Evolutionary conservation across 805 yeast species (phyloP).

Genomic region (Saccharomycopsis sp.): DNA sequence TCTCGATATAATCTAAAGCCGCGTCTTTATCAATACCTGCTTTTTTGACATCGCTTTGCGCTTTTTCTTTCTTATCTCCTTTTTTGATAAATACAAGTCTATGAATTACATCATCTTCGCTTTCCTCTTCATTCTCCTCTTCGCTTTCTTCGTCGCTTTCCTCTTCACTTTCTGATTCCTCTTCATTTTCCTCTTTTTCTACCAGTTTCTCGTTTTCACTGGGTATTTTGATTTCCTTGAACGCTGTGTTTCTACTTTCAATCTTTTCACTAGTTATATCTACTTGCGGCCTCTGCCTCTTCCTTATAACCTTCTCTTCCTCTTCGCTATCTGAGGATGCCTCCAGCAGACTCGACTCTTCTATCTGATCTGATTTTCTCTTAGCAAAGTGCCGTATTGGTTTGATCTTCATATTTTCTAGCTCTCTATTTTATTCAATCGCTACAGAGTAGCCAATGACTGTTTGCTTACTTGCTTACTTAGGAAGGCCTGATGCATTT

Average conservation of each 20-base stretch:
- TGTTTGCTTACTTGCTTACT: neutral
- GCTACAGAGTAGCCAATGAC: neutral
- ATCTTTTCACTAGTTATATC: neutral
- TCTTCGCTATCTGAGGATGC: neutral
- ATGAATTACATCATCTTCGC: slow-evolving; percentile 25
- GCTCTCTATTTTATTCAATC: neutral
- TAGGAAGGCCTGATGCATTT: neutral
- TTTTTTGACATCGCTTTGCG: slow-evolving; percentile 26
- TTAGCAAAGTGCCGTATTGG: slow-evolving; percentile 6
- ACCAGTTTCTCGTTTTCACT: slow-evolving; percentile 19
- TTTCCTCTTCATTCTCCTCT: slow-evolving; percentile 30
- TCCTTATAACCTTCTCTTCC: neutral
- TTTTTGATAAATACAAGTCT: slow-evolving; percentile 32
- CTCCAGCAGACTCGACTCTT: neutral
- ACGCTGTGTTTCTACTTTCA: neutral
- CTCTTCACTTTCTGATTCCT: slow-evolving; percentile 36
- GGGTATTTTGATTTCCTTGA: neutral
- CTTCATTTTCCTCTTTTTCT: slow-evolving; percentile 20
- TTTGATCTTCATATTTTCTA: neutral
- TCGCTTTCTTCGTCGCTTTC: slow-evolving; percentile 32
- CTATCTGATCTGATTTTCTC: slow-evolving; percentile 17
- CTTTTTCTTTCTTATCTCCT: slow-evolving; percentile 34
- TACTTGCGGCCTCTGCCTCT: neutral
- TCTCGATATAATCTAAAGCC: slow-evolving; percentile 21
- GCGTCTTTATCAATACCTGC: slow-evolving; percentile 22